Evolutionary conservation across 1,284 basidiomycete species (phyloP), one percentile per base, ranked within the genome.

Genomic region (Tilletia horrida): DNA sequence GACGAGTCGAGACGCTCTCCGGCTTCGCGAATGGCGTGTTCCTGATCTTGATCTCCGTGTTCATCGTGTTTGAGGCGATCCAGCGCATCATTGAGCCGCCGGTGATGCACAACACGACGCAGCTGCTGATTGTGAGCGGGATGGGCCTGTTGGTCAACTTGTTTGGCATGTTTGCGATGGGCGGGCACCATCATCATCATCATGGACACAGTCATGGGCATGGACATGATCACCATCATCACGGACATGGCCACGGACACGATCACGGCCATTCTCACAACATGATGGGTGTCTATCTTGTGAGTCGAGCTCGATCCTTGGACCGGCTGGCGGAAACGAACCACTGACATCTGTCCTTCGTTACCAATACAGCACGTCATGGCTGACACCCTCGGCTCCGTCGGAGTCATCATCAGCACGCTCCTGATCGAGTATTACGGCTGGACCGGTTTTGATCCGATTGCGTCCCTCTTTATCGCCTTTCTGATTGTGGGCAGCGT

Each of bases 371-470:
- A 59, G 55, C 84, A 85, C 70, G 84, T 85, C 44, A 81, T 85
- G 80, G 84, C 84, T 21, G 84, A 85, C 65, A 85, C 84, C 29
- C 79, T 85, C 21, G 93, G 93, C 55, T 94, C 92, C 11, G 94
- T 98, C 21, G 96, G 96, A n/a, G 96, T 99, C 8, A 98, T 99
- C 79, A 87, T 97, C 65, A 97, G 94, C 25, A 99, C 96, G 2
- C 84, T 98, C 16, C 86, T 98, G 68, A 98, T 99, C 73, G 89
- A 95, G 76, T 89, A 89, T 69, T 98, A 96, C 76, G 95, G 95
- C n/a, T 98, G 94, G 94, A 98, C 96, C 2, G 94, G 94, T 18
- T 99, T 97, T 81, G 96, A 99, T 83, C 96, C 96, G 1, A 93
- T 99, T 70, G 96, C 96, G 0, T 96, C 93, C 11, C 85, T 99